A percentile compares a stretch with the other conserved stretches of the same genome.
Evolutionary conservation across 805 yeast species (phyloP).

Genomic region (Clavispora fructus): DNA sequence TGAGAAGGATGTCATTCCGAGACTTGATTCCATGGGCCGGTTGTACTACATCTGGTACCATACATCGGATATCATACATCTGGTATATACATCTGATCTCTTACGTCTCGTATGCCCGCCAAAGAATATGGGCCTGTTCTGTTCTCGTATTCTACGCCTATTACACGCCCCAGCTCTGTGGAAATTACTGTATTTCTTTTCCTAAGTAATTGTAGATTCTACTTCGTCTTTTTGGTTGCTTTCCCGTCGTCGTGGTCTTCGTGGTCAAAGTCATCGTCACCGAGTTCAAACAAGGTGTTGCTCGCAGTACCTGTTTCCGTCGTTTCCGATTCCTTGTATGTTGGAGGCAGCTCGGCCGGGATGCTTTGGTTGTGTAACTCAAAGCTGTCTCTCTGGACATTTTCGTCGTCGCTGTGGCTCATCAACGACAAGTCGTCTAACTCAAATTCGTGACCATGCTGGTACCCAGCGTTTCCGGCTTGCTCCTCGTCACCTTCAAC

Average conservation of each 20-base stretch:
- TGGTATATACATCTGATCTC: too few relatives aligned
- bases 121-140: too few relatives aligned
- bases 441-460: slow-evolving; percentile 52
- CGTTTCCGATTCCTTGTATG: slow-evolving; percentile 20
- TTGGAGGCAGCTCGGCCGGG: slow-evolving; percentile 25
- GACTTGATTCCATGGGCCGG: too few relatives aligned
- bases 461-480: slow-evolving; percentile 17
- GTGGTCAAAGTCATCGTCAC: slow-evolving; percentile 28
- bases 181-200: not conserved
- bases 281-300: slow-evolving; percentile 38
- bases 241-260: not conserved
- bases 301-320: slow-evolving; percentile 12
- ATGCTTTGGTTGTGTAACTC: slow-evolving; percentile 25
- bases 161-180: not conserved
- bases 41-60: too few relatives aligned
- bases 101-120: too few relatives aligned
- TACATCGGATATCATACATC: too few relatives aligned
- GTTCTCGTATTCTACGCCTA: not conserved
- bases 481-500: slow-evolving; percentile 51
- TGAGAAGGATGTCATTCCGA: too few relatives aligned
- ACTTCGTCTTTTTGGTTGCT: not conserved
- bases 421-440: slow-evolving; percentile 53
- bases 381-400: slow-evolving; percentile 29
- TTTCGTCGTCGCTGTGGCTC: slow-evolving; percentile 42
- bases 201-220: not conserved